These are phyloP conservation scores for Penicillium simplicissimum DNA, from an alignment of 495 filamentous ascomycete species.

Conservation along the genomic window DNA sequence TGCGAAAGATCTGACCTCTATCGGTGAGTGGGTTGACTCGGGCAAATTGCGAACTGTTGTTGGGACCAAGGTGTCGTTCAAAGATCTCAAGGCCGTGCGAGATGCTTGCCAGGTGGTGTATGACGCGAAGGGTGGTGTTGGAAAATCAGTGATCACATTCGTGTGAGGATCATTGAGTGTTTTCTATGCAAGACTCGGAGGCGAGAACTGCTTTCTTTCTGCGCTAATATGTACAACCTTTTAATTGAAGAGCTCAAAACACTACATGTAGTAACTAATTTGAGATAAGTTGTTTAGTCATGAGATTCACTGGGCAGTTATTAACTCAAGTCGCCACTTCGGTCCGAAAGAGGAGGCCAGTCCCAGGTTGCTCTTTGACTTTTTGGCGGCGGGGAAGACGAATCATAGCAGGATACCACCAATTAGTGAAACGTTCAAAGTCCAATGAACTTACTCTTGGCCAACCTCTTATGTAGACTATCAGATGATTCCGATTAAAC, in stretches of 20 bases:
- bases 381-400: constrained; percentile 5
- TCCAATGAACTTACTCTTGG: neutral
- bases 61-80: constrained; percentile 40
- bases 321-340: neutral
- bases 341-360: neutral
- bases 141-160: constrained; percentile 51
- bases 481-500: neutral
- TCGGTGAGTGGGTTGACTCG: constrained; percentile 44
- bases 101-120: constrained; percentile 48
- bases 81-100: constrained; percentile 48
- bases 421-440: neutral
- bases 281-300: neutral
- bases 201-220: neutral
- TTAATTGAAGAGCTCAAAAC: neutral
- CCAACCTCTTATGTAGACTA: neutral
- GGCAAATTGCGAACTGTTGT: constrained; percentile 49
- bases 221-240: neutral
- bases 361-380: neutral
- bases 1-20: constrained; percentile 43
- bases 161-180: neutral
- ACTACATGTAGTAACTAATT: neutral
- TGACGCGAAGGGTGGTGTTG: constrained; percentile 54
- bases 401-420: constrained; percentile 7
- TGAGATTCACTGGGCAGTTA: neutral
- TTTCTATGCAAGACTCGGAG: neutral